Evolutionary conservation across 768 basidiomycete species (phyloP).

Genomic region (Termitomyces sp.): DNA sequence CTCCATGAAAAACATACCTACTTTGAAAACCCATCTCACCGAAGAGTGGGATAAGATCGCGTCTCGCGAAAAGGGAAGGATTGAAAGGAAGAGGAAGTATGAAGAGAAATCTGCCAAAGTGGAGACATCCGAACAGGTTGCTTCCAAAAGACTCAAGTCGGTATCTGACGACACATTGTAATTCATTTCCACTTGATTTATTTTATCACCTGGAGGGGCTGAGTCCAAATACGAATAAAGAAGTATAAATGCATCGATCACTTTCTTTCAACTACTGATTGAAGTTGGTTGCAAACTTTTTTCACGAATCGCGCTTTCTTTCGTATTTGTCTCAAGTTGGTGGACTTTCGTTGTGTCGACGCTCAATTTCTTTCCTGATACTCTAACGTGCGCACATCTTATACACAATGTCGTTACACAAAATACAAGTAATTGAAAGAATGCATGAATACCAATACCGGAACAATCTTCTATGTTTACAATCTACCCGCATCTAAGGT

Average conservation of each 20-base stretch:
- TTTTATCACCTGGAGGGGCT: not conserved
- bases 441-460: not conserved
- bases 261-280: not conserved
- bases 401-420: not conserved
- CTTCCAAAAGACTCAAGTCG: constrained; percentile 9
- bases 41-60: constrained; percentile 60
- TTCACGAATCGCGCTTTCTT: not conserved
- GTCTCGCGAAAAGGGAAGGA: constrained; percentile 33
- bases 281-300: not conserved
- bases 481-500: not conserved
- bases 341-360: too few species aligned
- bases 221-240: not conserved
- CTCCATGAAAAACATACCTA: constrained; percentile 64
- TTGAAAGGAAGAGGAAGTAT: constrained; percentile 35
- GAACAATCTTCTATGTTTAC: not conserved
- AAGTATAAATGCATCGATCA: not conserved
- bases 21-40: constrained; percentile 69
- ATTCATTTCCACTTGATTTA: not conserved
- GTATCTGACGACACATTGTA: not conserved
- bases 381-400: not conserved
- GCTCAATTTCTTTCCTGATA: not conserved
- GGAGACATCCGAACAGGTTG: constrained; percentile 1
- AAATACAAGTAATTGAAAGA: not conserved
- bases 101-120: constrained; percentile 16
- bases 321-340: not conserved